A percentile compares a stretch with the other conserved stretches of the same genome.
These are phyloP conservation scores for Globisporangium middletonii DNA, from an alignment of 352 stramenopile species.

Conservation along the genomic window DNA sequence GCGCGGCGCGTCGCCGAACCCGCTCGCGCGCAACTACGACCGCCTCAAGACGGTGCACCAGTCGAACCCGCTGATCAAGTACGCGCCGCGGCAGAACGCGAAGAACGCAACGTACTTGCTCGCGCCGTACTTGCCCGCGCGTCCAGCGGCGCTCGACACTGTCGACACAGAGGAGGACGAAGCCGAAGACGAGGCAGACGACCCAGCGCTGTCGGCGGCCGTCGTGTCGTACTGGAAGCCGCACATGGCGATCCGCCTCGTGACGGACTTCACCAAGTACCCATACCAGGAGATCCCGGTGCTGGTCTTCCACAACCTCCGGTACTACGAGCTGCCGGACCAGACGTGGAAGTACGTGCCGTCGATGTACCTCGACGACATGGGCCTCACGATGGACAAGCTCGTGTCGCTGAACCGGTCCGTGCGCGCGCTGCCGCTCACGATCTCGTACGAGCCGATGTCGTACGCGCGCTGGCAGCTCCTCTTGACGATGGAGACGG, in stretches of 20 bases:
- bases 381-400: constrained; percentile 63
- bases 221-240: constrained; percentile 77
- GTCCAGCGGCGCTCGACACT: constrained; percentile 6
- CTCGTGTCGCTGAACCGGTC: constrained; percentile 62
- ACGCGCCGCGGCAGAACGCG: constrained; percentile 42
- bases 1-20: constrained; percentile 37
- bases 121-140: constrained; percentile 17
- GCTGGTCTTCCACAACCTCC: constrained; percentile 64
- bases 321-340: constrained; percentile 46
- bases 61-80: constrained; percentile 52
- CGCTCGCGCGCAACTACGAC: constrained; percentile 31
- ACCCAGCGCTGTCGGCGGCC: constrained; percentile 24
- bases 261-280: constrained; percentile 70
- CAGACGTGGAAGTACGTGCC: constrained; percentile 61
- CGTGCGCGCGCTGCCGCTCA: constrained; percentile 45
- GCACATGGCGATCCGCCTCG: constrained; percentile 57
- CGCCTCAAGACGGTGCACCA: constrained; percentile 62
- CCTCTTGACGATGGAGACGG: constrained; percentile 61
- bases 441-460: constrained; percentile 69
- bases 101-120: constrained; percentile 64
- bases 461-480: constrained; percentile 79
- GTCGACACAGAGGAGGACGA: constrained; percentile 2
- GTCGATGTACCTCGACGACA: constrained; percentile 73
- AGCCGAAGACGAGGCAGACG: constrained; percentile 7
- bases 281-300: constrained; percentile 60